Percentiles rank a stretch among this genome's conserved stretches.
These are phyloP conservation scores for Aschersonia sp. DNA, from an alignment of 2,329 filamentous ascomycete species.

Conservation along the genomic window DNA sequence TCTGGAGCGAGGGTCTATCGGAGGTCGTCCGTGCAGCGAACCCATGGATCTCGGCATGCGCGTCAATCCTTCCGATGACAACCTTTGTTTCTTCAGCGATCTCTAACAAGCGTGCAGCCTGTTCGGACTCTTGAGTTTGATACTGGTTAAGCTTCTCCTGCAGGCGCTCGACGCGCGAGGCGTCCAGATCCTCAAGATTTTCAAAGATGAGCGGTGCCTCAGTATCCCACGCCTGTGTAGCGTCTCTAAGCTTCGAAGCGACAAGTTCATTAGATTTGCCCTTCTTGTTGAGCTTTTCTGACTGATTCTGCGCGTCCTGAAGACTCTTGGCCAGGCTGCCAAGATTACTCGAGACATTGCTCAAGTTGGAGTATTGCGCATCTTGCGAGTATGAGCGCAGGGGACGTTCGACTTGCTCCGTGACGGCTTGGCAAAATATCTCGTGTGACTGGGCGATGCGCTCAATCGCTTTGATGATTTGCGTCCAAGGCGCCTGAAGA, in stretches of 20 bases:
- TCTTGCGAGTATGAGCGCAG: conserved; percentile 60
- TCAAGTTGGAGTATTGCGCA: conserved; percentile 70
- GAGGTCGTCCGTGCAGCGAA: conserved; percentile 37
- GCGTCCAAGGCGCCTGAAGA: conserved; percentile 83
- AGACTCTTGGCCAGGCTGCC: conserved; percentile 70
- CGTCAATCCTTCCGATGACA: conserved; percentile 72
- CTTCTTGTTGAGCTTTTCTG: conserved; percentile 70
- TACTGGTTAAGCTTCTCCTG: conserved; percentile 85
- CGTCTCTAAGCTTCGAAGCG: conserved; percentile 62
- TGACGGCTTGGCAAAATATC: conserved; percentile 65
- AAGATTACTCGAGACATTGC: conserved; percentile 70
- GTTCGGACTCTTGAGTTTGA: conserved; percentile 83
- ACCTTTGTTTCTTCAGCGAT: conserved; percentile 71
- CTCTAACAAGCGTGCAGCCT: conserved; percentile 60
- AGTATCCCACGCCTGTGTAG: conserved; percentile 80
- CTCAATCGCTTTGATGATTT: conserved; percentile 67
- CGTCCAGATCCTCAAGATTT: conserved; percentile 78
- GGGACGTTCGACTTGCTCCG: conserved; percentile 75
- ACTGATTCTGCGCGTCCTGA: background rate
- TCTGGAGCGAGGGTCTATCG: conserved; percentile 22
- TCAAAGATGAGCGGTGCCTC: conserved; percentile 94
- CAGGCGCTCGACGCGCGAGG: conserved; percentile 76
- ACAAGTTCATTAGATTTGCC: conserved; percentile 44
- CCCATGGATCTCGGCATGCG: conserved; percentile 69
- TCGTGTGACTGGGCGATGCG: conserved; percentile 74